Conservation (phyloP, 306 rosid species). For the Prosopis cineraria region DNA sequence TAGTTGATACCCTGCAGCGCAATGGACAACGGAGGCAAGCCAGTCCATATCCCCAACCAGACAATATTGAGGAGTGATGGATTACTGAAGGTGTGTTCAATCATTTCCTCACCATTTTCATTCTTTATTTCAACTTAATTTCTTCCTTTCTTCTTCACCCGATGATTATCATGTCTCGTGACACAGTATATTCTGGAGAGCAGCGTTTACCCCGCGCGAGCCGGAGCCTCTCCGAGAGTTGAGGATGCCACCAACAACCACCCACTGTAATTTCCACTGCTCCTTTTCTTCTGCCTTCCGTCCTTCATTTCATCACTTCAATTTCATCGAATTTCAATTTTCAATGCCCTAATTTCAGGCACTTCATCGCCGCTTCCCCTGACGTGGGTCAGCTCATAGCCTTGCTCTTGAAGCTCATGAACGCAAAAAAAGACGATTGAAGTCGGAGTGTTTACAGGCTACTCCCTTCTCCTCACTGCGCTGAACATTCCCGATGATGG, state of each 20-base stretch:
- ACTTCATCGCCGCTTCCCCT: constrained; percentile 42
- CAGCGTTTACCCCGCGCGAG: constrained; percentile 71
- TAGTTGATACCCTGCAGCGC: constrained; percentile 25
- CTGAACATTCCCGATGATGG: constrained; percentile 58
- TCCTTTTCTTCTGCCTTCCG: not conserved
- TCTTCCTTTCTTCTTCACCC: not conserved
- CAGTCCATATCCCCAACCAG: constrained; percentile 17
- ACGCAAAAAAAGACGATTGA: constrained; percentile 63
- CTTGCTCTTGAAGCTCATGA: constrained; percentile 52
- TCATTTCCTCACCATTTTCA: not conserved
- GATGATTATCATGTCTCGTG: not conserved
- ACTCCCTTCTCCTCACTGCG: constrained; percentile 75
- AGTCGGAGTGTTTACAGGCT: constrained; percentile 68
- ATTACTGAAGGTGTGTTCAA: constrained; percentile 34
- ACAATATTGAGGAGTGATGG: constrained; percentile 48
- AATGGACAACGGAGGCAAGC: constrained; percentile 40
- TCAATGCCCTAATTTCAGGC: constrained; percentile 37
- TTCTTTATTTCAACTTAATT: not conserved
- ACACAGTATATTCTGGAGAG: constrained; percentile 61
- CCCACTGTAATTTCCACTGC: constrained; percentile 38
- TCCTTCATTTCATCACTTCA: not conserved
- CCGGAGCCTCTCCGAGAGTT: constrained; percentile 55
- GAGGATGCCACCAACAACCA: constrained; percentile 47
- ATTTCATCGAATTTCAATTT: not conserved
- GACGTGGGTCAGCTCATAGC: constrained; percentile 54